Evolutionary conservation across 1,284 basidiomycete genomes (phyloP).

Genomic region (Trametes hirsuta): DNA sequence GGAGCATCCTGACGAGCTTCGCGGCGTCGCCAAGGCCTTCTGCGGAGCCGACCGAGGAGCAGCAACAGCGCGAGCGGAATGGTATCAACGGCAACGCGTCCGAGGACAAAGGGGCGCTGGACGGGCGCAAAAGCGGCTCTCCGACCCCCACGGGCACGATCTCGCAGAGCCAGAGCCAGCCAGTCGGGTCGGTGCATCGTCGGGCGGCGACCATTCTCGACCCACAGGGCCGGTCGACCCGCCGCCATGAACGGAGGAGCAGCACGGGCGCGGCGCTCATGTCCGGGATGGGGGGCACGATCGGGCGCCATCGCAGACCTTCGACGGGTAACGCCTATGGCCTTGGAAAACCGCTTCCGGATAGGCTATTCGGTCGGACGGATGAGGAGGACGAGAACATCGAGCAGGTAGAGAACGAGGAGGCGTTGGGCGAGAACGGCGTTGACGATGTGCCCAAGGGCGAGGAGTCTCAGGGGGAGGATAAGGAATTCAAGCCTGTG

Average conservation of each 20-base stretch:
- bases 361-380: constrained; percentile 54
- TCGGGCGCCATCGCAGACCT: constrained; percentile 67
- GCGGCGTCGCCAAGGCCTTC: constrained; percentile 48
- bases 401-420: constrained; percentile 42
- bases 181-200: constrained; percentile 58
- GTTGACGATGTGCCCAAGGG: constrained; percentile 33
- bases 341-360: constrained; percentile 44
- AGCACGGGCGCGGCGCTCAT: constrained; percentile 70
- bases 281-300: constrained; percentile 52
- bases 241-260: constrained; percentile 76
- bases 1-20: constrained; percentile 51
- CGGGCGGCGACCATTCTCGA: constrained; percentile 78
- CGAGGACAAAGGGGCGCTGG: constrained; percentile 27
- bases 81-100: constrained; percentile 24
- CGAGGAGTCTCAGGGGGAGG: constrained; percentile 44
- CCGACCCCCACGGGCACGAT: constrained; percentile 41
- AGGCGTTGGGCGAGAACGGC: constrained; percentile 36
- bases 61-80: constrained; percentile 21
- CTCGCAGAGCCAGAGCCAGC: constrained; percentile 57
- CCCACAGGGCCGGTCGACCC: constrained; percentile 54
- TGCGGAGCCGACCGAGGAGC: constrained; percentile 33
- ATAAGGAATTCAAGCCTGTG: constrained; percentile 83
- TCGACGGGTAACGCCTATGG: constrained; percentile 59
- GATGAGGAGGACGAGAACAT: constrained; percentile 49
- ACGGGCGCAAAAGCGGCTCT: constrained; percentile 15